These are phyloP conservation scores for Xylaria sp. DNA, from an alignment of 2,329 filamentous ascomycete species.

Conservation along the genomic window DNA sequence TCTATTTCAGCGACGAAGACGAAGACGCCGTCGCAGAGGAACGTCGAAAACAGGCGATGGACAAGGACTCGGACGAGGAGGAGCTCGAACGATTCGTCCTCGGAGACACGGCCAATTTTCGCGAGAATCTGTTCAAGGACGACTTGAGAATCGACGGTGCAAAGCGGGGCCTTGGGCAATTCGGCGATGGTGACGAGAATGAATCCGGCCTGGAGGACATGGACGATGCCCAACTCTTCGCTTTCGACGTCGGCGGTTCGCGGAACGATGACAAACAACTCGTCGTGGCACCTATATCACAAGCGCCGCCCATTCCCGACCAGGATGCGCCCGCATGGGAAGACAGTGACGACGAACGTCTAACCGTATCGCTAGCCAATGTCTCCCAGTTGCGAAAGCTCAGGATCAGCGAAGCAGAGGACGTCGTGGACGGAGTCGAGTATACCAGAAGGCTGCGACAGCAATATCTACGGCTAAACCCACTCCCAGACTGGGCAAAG, in stretches of 20 bases:
- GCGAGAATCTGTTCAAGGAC: conserved; percentile 67
- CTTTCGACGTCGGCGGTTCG: conserved; percentile 70
- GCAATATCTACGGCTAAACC: conserved; percentile 69
- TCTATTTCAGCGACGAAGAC: conserved; percentile 35
- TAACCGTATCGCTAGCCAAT: conserved; percentile 79
- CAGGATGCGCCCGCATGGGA: conserved; percentile 72
- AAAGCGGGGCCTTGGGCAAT: conserved; percentile 34
- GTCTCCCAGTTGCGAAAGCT: conserved; percentile 80
- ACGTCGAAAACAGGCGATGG: conserved; percentile 41
- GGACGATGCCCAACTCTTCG: conserved; percentile 83
- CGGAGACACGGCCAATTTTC: conserved; percentile 83
- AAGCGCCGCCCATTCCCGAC: conserved; percentile 23
- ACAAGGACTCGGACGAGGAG: conserved; percentile 81
- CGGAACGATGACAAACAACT: conserved; percentile 40
- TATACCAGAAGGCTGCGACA: conserved; percentile 79
- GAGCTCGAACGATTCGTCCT: conserved; percentile 88
- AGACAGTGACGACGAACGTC: conserved; percentile 91
- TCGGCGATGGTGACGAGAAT: conserved; percentile 46
- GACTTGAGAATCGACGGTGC: conserved; percentile 41
- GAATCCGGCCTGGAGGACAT: conserved; percentile 63
- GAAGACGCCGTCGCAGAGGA: conserved; percentile 34
- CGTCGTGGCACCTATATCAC: conserved; percentile 21
- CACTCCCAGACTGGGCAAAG: conserved; percentile 62
- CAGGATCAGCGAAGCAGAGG: conserved; percentile 77
- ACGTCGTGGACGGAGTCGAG: conserved; percentile 82